Percentiles rank a stretch among this genome's conserved stretches.
Conservation (phyloP, 257 asterid genomes). For the Orobanche coerulescens region DNA sequence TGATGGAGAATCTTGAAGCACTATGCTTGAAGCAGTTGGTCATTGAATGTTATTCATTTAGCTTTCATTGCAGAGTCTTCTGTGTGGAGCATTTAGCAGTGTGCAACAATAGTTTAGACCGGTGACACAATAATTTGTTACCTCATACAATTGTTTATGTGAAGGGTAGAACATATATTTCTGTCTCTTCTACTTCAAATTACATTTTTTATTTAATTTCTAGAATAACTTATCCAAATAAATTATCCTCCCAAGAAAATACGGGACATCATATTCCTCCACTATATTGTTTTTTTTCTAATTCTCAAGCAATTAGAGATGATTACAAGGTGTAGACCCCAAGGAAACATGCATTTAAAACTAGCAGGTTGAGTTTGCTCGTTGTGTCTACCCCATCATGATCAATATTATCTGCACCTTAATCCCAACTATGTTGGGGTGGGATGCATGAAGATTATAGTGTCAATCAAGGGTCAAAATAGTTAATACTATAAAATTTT, state of each 20-base stretch:
- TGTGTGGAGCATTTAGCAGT: not conserved
- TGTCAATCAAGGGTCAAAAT: no score
- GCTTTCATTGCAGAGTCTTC: not conserved
- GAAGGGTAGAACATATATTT: not conserved
- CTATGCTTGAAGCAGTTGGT: slow-evolving; percentile 3
- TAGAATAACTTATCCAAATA: not conserved
- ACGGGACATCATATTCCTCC: not conserved
- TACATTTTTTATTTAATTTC: slow-evolving; percentile 3
- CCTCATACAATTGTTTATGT: not conserved
- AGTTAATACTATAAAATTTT: no score
- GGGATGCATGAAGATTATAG: no score
- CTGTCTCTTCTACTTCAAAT: no score
- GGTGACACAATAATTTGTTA: not conserved
- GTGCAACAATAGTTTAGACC: not conserved
- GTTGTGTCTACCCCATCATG: no score
- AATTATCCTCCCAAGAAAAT: not conserved
- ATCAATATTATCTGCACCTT: no score
- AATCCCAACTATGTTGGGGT: no score
- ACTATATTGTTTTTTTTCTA: not conserved
- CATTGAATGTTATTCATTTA: not conserved
- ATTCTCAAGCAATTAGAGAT: slow-evolving; percentile 2
- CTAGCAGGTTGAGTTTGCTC: not conserved
- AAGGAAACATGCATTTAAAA: not conserved
- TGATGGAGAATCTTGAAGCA: not conserved
- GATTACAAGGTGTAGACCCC: not conserved